Evolutionary conservation across 352 stramenopile species (phyloP).

Genomic region (Phytophthora colocasiae): DNA sequence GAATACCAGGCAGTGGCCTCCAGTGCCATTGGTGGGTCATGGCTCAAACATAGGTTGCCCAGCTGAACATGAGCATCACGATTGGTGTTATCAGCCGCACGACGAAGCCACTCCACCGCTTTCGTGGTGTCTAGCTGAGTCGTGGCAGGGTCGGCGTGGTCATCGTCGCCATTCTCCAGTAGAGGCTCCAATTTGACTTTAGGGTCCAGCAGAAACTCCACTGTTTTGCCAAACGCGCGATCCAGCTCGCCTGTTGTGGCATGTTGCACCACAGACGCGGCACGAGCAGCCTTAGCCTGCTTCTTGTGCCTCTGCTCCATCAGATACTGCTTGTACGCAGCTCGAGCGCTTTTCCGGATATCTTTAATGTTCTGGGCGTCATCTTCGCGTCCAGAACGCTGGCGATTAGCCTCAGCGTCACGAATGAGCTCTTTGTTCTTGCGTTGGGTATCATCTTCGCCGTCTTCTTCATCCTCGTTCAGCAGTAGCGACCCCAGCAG

Average conservation of each 20-base stretch:
- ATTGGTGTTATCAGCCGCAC: slow-evolving; percentile 77
- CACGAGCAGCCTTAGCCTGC: slow-evolving; percentile 18
- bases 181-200: slow-evolving; percentile 60
- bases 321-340: slow-evolving; percentile 81
- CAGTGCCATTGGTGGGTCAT: slow-evolving; percentile 77
- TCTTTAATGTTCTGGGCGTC: slow-evolving; percentile 71
- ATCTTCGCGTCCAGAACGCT: slow-evolving; percentile 45
- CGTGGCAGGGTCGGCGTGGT: slow-evolving; percentile 25
- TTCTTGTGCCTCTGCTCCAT: slow-evolving; percentile 54
- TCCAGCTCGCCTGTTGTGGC: slow-evolving; percentile 67
- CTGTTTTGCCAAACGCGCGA: slow-evolving; percentile 73
- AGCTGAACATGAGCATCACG: slow-evolving; percentile 83
- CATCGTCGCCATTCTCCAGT: slow-evolving; percentile 20
- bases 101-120: slow-evolving; percentile 82
- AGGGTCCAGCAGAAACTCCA: slow-evolving; percentile 75
- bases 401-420: slow-evolving; percentile 79
- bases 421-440: slow-evolving; percentile 55
- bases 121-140: slow-evolving; percentile 64
- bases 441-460: slow-evolving; percentile 39
- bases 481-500: slow-evolving; percentile 70
- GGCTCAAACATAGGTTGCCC: slow-evolving; percentile 80
- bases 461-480: slow-evolving; percentile 50
- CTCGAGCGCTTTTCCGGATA: slow-evolving; percentile 81
- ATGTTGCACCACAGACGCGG: slow-evolving; percentile 56
- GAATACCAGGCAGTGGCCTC: slow-evolving; percentile 82